Evolutionary conservation across 2,329 filamentous ascomycete genomes (phyloP).

Genomic region (Beauveria bassiana): DNA sequence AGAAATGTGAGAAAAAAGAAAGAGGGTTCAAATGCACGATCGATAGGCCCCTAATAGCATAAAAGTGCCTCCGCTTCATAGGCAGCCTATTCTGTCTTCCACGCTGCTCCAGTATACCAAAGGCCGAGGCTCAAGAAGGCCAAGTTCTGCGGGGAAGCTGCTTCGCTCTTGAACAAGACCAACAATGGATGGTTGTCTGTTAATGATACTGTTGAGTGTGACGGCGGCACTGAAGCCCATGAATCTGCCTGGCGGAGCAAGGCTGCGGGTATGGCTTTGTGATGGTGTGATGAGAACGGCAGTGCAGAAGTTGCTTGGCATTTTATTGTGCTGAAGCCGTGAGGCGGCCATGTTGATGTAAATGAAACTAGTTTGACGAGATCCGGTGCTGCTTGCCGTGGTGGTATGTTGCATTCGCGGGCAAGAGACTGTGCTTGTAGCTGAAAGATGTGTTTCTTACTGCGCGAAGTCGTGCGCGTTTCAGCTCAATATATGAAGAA

Average conservation of each 20-base stretch:
- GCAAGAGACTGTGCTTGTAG: not conserved
- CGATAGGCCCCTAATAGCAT: too few species aligned
- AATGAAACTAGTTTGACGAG: not conserved
- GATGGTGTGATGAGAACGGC: not conserved
- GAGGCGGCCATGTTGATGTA: not conserved
- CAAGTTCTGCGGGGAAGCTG: conserved; percentile 44
- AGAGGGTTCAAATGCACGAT: not conserved
- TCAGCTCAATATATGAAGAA: not conserved
- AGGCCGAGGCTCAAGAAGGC: conserved; percentile 53
- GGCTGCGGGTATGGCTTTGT: conserved; percentile 5
- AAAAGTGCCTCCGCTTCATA: conserved; percentile 13
- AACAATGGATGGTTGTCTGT: conserved; percentile 49
- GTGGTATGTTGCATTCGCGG: not conserved
- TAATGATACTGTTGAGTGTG: conserved; percentile 53
- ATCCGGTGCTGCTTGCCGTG: not conserved
- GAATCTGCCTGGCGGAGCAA: conserved; percentile 27
- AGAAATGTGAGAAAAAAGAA: not conserved
- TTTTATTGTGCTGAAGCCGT: not conserved
- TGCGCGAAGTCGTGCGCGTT: not conserved
- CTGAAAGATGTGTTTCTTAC: not conserved
- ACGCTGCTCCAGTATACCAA: conserved; percentile 57
- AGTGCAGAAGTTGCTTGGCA: not conserved
- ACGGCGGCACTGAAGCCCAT: conserved; percentile 33
- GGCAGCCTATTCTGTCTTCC: conserved; percentile 49
- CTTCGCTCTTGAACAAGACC: conserved; percentile 50